phyloP scores from a whole-genome alignment of 176 grass and related monocot genomes.

The Phyllostachys edulis region DNA sequence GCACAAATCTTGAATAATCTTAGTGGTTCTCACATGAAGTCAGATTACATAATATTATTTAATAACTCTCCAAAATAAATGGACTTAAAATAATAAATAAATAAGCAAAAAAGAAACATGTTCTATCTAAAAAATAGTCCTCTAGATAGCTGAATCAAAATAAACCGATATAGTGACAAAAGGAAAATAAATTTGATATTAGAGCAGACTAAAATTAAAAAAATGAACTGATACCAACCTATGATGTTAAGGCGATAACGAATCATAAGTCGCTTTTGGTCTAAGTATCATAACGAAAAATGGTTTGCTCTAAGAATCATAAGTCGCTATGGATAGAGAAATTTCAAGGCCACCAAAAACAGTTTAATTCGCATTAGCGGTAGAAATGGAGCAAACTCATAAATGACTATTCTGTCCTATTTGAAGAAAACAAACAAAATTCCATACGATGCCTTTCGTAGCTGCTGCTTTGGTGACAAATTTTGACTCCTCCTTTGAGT shows the following conservation, averaged over 20 bases:
- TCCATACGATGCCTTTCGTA: conserved; percentile 68
- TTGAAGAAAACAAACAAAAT: conserved; percentile 5
- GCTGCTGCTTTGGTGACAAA: conserved; percentile 61
- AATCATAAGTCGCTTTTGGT: too few species aligned
- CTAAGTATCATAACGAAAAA: too few species aligned
- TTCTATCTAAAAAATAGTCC: background rate
- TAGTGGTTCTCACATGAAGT: background rate
- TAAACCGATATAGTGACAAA: background rate
- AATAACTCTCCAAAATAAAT: background rate
- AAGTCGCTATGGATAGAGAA: too few species aligned
- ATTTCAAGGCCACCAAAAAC: too few species aligned
- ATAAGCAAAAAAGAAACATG: background rate
- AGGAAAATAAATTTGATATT: background rate
- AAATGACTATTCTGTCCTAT: background rate
- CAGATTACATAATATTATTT: background rate
- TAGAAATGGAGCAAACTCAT: background rate
- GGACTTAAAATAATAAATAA: background rate
- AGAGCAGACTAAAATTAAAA: background rate
- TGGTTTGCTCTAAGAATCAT: too few species aligned
- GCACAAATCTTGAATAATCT: background rate
- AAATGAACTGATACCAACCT: conserved; percentile 29
- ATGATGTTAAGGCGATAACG: conserved; percentile 58
- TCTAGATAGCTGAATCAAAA: background rate
- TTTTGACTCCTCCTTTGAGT: conserved; percentile 85
- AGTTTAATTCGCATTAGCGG: too few species aligned